Base-by-base conservation (phyloP, 805 yeast genomes). In the Candida berthetii region DNA sequence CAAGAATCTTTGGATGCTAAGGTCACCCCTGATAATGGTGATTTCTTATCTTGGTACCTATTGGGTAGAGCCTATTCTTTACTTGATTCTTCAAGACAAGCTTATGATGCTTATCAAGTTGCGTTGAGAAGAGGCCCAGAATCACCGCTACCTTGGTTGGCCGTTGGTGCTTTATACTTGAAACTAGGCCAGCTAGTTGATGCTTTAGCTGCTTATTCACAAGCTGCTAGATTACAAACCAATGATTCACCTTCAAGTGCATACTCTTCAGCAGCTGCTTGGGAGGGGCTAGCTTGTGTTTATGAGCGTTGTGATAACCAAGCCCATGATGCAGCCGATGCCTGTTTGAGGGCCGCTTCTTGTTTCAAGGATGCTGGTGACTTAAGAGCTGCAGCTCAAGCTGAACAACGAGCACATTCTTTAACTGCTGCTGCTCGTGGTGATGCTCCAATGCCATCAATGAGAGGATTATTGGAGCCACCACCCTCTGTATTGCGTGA, bases 191-290 rank as follows among this genome's bases (percentile, higher is more conserved):
- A 81, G 56, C 55, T 81, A 19, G 74, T 79, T 3, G 87, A 81
- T 52, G 80, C 87, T 0, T 61, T 81, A 39, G 78, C 81, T 6
- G 85, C 86, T 2, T 81, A 77, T 52, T 74, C 84, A 0, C 84
- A 80, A 54, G 85, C 84, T 2, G 69, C 80, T 16, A 64, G 78
- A 36, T 54, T 78, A 10, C 73, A 72, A 47, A 61, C 65, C 34
- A 76, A 72, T 38, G 77, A 72, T 36, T 66, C 66, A 10, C 62
- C 70, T 7, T 64, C 65, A 1, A 68, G 71, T 1, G 45, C 55
- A 22, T 37, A 58, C 19, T 58, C 65, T 3, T 65, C 73, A 5
- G 83, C 80, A 2, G 65, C 77, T 13, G 82, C 83, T 1, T 79
- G 85, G 85, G 82, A 78, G 50, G 84, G 84, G 1, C 55, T 79